phyloP scores from a whole-genome alignment of 2,329 filamentous ascomycete genomes.

The Calonectria crousiana region DNA sequence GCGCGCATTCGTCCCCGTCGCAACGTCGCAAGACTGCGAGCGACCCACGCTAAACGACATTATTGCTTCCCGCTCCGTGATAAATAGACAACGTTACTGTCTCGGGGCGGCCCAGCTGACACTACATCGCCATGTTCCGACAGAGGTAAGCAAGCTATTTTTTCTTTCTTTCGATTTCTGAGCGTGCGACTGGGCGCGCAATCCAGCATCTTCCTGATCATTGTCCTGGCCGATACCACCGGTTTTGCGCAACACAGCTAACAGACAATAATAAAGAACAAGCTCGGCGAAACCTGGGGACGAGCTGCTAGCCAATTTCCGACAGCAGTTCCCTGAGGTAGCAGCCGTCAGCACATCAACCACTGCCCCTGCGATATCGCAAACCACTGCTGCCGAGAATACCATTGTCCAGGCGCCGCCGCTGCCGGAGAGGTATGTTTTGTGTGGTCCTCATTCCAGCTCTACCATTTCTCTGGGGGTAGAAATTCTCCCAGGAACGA shows the following conservation, averaged over 20 bases:
- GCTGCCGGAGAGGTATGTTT: constrained; percentile 46
- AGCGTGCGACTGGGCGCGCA: background rate
- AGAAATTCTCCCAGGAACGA: background rate
- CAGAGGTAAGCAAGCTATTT: constrained; percentile 40
- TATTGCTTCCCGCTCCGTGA: constrained; percentile 23
- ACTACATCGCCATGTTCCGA: constrained; percentile 45
- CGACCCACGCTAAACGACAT: constrained; percentile 15
- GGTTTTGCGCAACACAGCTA: background rate
- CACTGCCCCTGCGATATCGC: constrained; percentile 54
- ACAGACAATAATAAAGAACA: constrained; percentile 61
- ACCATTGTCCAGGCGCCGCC: constrained; percentile 35
- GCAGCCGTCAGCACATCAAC: constrained; percentile 63
- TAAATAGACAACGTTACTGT: constrained; percentile 31
- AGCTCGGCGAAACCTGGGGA: constrained; percentile 88
- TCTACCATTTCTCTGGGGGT: background rate
- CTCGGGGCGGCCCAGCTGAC: constrained; percentile 33
- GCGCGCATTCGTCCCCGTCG: constrained; percentile 25
- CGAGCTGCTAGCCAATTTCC: constrained; percentile 86
- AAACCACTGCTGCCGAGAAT: constrained; percentile 48
- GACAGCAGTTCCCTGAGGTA: constrained; percentile 84
- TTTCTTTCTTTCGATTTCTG: too few relatives aligned
- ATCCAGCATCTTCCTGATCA: background rate
- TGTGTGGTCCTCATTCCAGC: background rate
- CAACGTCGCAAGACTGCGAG: constrained; percentile 19
- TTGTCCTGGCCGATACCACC: background rate